Conservation (phyloP, 768 basidiomycete species). For the Mycena epipterygia region DNA sequence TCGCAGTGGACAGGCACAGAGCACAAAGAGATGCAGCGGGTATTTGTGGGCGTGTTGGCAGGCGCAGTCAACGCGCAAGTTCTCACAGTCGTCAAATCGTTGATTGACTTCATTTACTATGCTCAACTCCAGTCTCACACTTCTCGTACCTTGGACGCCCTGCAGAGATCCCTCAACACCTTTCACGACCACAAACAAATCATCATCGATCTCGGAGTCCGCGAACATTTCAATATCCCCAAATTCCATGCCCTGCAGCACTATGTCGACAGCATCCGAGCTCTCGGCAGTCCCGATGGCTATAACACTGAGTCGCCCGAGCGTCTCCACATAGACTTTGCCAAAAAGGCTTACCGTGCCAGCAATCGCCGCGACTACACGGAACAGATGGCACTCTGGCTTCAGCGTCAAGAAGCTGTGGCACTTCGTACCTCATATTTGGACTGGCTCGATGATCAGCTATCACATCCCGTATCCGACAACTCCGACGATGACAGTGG, state of each 20-base stretch:
- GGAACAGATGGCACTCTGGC: constrained; percentile 48
- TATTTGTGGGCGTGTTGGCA: too few relatives aligned
- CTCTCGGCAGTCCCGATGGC: background rate
- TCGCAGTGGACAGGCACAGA: too few relatives aligned
- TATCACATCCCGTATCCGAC: background rate
- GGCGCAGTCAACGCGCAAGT: constrained; percentile 26
- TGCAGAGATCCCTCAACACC: background rate
- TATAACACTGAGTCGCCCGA: background rate
- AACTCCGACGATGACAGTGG: too few relatives aligned
- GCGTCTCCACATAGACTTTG: background rate
- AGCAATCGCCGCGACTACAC: constrained; percentile 17
- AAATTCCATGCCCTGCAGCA: background rate
- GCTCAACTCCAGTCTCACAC: constrained; percentile 36
- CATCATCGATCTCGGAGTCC: background rate
- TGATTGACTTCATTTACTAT: constrained; percentile 44
- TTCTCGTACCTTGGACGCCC: constrained; percentile 5
- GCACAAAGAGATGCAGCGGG: constrained; percentile 2
- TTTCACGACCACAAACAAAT: background rate
- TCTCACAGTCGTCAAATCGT: constrained; percentile 24
- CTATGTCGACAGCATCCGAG: background rate
- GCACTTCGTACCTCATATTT: constrained; percentile 35
- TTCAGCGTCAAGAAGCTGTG: constrained; percentile 46
- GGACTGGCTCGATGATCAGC: background rate
- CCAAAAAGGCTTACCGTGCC: background rate
- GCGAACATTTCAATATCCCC: background rate